phyloP scores from a whole-genome alignment of 2,329 filamentous ascomycete genomes.

The Pseudogymnoascus sp. region DNA sequence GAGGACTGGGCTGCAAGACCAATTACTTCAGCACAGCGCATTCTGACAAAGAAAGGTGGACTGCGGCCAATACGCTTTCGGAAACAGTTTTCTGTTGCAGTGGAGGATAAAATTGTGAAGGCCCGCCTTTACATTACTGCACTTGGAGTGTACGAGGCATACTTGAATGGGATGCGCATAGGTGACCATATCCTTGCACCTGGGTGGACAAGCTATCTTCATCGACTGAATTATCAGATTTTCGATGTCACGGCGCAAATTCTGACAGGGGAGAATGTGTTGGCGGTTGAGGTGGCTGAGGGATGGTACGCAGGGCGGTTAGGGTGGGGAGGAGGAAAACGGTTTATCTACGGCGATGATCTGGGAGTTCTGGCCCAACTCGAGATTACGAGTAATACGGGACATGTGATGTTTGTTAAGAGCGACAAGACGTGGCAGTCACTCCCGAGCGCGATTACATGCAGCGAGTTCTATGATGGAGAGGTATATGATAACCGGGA shows the following conservation, averaged over 20 bases:
- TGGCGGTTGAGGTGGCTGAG: slow-evolving; percentile 37
- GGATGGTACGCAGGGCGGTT: slow-evolving; percentile 38
- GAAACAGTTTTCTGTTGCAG: no score
- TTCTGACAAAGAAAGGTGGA: slow-evolving; percentile 22
- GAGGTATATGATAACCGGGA: slow-evolving; percentile 25
- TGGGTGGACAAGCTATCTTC: neutral
- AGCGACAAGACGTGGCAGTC: slow-evolving; percentile 22
- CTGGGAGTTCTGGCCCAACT: slow-evolving; percentile 24
- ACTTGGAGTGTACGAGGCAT: slow-evolving; percentile 28
- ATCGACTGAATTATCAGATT: neutral
- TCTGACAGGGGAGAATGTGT: slow-evolving; percentile 26
- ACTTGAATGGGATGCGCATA: slow-evolving; percentile 27
- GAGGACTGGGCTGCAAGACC: slow-evolving; percentile 11
- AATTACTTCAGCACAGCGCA: slow-evolving; percentile 18
- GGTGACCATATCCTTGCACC: slow-evolving; percentile 10
- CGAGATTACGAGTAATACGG: slow-evolving; percentile 18
- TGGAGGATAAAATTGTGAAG: no score
- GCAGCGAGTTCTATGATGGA: slow-evolving; percentile 40
- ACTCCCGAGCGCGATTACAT: neutral
- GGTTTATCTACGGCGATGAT: slow-evolving; percentile 22
- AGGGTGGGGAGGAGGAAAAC: slow-evolving; percentile 20
- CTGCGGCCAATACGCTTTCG: no score
- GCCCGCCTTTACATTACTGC: no score
- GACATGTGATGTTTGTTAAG: slow-evolving; percentile 20
- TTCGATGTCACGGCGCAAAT: neutral